phyloP scores from a whole-genome alignment of 2,329 filamentous ascomycete species.

The Bipolaris bicolor region DNA sequence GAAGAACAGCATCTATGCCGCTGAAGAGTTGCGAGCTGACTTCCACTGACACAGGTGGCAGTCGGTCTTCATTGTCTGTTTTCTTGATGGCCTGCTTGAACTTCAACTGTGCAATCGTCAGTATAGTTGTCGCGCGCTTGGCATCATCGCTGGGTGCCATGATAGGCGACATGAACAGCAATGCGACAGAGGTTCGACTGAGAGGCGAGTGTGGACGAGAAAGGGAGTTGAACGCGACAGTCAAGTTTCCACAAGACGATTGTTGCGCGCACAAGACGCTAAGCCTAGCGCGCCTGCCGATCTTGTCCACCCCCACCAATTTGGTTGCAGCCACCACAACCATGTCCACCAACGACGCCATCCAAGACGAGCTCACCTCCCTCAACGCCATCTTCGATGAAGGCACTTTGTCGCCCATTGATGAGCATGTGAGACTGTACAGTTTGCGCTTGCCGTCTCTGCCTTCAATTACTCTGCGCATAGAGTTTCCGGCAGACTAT shows the following conservation, averaged over 20 bases:
- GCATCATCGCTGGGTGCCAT: conserved; percentile 33
- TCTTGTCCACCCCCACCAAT: conserved; percentile 20
- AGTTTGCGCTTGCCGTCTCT: conserved; percentile 70
- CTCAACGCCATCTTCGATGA: conserved; percentile 85
- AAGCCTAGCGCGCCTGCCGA: conserved; percentile 18
- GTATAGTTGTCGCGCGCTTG: conserved; percentile 31
- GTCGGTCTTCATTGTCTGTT: conserved; percentile 24
- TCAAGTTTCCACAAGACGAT: conserved; percentile 14
- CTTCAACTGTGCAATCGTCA: conserved; percentile 38
- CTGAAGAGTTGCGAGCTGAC: conserved; percentile 33
- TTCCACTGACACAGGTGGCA: conserved; percentile 29
- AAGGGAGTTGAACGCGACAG: conserved; percentile 2
- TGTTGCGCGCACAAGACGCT: conserved; percentile 9
- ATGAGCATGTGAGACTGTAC: conserved; percentile 39
- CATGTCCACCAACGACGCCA: conserved; percentile 47
- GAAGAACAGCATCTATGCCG: conserved; percentile 36
- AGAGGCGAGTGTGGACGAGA: conserved; percentile 6
- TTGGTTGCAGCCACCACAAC: conserved; percentile 20
- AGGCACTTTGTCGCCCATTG: conserved; percentile 59
- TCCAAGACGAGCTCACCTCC: conserved; percentile 76
- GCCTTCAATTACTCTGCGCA: conserved; percentile 58
- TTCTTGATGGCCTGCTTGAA: conserved; percentile 38
- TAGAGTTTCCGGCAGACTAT: conserved; percentile 76
- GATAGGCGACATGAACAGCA: conserved; percentile 2
- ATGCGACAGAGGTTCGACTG: conserved; percentile 12